Percentiles rank a stretch among this genome's conserved stretches.
phyloP scores from a whole-genome alignment of 306 rosid genomes.

The Sindora glabra region DNA sequence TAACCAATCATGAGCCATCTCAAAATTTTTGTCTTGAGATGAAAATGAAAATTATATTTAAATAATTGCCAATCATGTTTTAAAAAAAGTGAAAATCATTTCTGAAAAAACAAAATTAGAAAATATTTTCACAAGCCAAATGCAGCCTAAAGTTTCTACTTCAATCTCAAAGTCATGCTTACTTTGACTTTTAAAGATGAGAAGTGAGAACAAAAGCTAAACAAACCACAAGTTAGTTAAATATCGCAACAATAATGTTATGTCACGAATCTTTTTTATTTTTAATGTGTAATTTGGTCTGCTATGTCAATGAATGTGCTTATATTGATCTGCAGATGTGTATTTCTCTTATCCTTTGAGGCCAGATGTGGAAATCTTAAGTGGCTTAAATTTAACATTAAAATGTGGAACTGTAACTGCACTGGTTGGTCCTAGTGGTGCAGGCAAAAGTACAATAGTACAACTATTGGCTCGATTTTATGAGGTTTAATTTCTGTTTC shows the following conservation, averaged over 20 bases:
- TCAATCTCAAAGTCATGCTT: neutral
- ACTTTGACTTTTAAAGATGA: neutral
- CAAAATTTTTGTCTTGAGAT: too few species aligned
- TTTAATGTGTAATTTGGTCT: neutral
- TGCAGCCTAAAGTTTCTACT: slow-evolving; percentile 9
- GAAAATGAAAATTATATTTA: too few species aligned
- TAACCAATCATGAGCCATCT: too few species aligned
- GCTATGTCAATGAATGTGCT: slow-evolving; percentile 8
- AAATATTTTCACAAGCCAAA: too few species aligned
- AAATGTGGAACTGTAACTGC: slow-evolving; percentile 92
- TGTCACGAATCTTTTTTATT: neutral
- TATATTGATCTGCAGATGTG: slow-evolving; percentile 52
- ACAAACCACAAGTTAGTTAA: neutral
- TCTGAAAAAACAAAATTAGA: too few species aligned
- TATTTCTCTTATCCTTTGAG: slow-evolving; percentile 86
- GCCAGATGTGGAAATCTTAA: slow-evolving; percentile 64
- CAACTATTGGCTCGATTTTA: slow-evolving; percentile 90
- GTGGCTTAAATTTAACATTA: slow-evolving; percentile 59
- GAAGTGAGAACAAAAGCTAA: neutral
- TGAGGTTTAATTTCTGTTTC: slow-evolving; percentile 56
- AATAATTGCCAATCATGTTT: too few species aligned
- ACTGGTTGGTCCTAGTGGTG: slow-evolving; percentile 83
- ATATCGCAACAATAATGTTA: neutral
- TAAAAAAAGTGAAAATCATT: too few species aligned
- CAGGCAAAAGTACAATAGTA: slow-evolving; percentile 91